These are phyloP conservation scores for Candida tammaniensis DNA, from an alignment of 805 yeast genomes.

Conservation along the genomic window DNA sequence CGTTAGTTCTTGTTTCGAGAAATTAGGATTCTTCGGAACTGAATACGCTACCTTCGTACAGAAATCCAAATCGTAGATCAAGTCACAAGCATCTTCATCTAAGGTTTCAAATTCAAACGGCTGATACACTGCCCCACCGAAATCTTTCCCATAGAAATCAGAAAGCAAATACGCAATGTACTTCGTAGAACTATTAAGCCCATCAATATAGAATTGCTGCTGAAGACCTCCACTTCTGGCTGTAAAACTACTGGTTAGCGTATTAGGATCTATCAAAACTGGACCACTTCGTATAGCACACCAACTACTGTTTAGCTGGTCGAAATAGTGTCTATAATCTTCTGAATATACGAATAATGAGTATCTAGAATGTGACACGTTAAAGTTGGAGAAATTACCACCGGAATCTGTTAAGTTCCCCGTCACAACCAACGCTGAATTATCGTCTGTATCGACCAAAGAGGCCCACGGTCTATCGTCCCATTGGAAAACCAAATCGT, in stretches of 20 bases:
- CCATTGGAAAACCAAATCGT: slow-evolving; percentile 67
- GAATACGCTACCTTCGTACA: slow-evolving; percentile 84
- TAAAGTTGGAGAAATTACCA: slow-evolving; percentile 14
- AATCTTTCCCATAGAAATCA: slow-evolving; percentile 36
- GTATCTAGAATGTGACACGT: slow-evolving; percentile 28
- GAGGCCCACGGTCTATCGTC: slow-evolving; percentile 53
- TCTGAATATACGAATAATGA: slow-evolving; percentile 48
- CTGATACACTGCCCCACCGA: slow-evolving; percentile 65
- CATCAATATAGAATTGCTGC: slow-evolving; percentile 61
- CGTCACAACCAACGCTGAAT: slow-evolving; percentile 64
- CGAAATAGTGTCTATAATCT: slow-evolving; percentile 33
- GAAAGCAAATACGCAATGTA: slow-evolving; percentile 67
- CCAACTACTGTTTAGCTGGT: slow-evolving; percentile 52
- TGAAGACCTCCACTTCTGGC: slow-evolving; percentile 46
- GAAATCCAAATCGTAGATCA: slow-evolving; percentile 71
- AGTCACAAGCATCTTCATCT: slow-evolving; percentile 57
- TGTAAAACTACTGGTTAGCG: slow-evolving; percentile 36
- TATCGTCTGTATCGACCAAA: slow-evolving; percentile 68
- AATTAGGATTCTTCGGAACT: slow-evolving; percentile 54
- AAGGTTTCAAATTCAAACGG: slow-evolving; percentile 58
- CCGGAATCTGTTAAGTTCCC: slow-evolving; percentile 40
- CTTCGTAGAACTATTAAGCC: slow-evolving; percentile 55
- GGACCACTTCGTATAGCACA: slow-evolving; percentile 68
- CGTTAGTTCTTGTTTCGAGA: slow-evolving; percentile 16
- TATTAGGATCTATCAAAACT: slow-evolving; percentile 20